Conservation (phyloP, 495 filamentous ascomycete genomes). For the Articulospora tetracladia region DNA sequence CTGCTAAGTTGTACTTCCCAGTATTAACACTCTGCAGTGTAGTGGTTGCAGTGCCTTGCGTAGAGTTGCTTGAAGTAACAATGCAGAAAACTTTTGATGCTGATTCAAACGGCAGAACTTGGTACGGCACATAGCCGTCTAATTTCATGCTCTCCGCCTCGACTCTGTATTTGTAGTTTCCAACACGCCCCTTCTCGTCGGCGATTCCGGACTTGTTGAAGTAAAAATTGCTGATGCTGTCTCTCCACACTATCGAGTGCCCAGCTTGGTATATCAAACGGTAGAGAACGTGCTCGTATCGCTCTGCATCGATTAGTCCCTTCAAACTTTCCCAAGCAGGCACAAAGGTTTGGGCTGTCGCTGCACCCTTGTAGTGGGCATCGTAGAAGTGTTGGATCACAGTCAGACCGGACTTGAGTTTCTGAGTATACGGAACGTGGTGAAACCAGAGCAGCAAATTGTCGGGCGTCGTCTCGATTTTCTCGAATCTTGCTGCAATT, state of each 20-base stretch:
- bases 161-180: conserved; percentile 56
- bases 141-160: conserved; percentile 62
- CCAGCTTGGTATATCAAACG: conserved; percentile 62
- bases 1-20: conserved; percentile 57
- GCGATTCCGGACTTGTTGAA: conserved; percentile 53
- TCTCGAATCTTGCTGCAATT: conserved; percentile 52
- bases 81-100: conserved; percentile 47
- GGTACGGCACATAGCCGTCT: conserved; percentile 45
- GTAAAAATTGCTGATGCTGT: conserved; percentile 60
- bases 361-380: conserved; percentile 60
- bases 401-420: conserved; percentile 59
- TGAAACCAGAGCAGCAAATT: conserved; percentile 73
- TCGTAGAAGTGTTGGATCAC: conserved; percentile 79
- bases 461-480: conserved; percentile 61
- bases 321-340: conserved; percentile 48
- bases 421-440: conserved; percentile 65
- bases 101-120: conserved; percentile 50
- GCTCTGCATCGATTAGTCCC: conserved; percentile 55
- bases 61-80: conserved; percentile 44
- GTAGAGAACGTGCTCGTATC: conserved; percentile 54
- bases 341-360: conserved; percentile 54
- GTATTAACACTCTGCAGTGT: conserved; percentile 37
- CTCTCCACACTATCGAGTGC: conserved; percentile 67
- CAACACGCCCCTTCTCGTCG: conserved; percentile 50
- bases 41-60: conserved; percentile 43